Evolutionary conservation across 371 early-diverging fungal species (phyloP).

Genomic region (Massospora cicadina): DNA sequence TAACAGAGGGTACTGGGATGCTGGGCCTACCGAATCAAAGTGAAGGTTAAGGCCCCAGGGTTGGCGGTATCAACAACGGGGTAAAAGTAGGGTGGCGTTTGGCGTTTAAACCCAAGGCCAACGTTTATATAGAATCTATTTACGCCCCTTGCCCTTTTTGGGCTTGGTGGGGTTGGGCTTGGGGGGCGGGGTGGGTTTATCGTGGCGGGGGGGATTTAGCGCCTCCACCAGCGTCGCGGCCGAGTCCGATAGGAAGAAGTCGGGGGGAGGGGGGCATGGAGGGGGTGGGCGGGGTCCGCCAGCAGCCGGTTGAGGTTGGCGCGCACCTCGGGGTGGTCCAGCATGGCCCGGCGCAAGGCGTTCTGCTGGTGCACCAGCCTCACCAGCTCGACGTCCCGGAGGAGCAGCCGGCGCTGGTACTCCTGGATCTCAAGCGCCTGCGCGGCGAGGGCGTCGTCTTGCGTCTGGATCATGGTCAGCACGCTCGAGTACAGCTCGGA

Average conservation of each 20-base stretch:
- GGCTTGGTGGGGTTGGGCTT: neutral
- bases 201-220: neutral
- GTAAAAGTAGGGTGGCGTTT: no score
- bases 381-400: neutral
- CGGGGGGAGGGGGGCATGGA: neutral
- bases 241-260: neutral
- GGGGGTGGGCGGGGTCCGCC: neutral
- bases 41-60: no score
- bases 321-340: neutral
- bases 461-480: neutral
- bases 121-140: neutral
- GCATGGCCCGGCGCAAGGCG: neutral
- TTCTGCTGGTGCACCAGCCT: constrained; percentile 1
- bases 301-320: neutral
- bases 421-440: neutral
- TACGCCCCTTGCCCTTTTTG: neutral
- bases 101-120: no score
- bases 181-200: neutral
- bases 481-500: neutral
- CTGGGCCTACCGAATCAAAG: no score
- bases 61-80: no score
- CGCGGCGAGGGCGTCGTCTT: neutral
- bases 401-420: neutral
- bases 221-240: neutral
- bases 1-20: no score